Base-by-base conservation (phyloP, 129 eudicot genomes). In the Erigeron canadensis region DNA sequence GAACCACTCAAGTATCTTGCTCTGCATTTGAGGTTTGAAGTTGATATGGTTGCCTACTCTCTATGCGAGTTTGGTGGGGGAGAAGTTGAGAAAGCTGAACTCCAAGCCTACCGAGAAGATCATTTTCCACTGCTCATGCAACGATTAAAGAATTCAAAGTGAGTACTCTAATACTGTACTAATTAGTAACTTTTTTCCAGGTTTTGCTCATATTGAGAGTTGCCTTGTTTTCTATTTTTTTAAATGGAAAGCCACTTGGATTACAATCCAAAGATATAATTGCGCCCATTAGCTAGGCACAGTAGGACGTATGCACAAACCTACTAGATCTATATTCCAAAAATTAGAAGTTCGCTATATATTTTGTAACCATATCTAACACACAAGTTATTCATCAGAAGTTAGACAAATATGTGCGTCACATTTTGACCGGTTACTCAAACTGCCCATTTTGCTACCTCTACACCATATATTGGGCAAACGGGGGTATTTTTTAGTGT, bases 21-120 rank as follows among this genome's bases (percentile, higher is more conserved):
- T 63, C 73, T 94, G 82, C 99, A 90, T 71, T 75, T 94, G 77
- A 84, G 99, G 42, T 90, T 94, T 66, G 99, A 94, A 86, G 85
- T 90, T 13, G 99, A 94, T 67, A 94, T 94, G 97, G 97, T 94
- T 53, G 97, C 97, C 1, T 90, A 94, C 80, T 94, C 99, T 50
- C 73, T 83, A 47, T 94, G 99, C 69, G 91, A 89, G 39, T 94
- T 94, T 71, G 99, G 97, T 54, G 97, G 97, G 37, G 99, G 99
- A 54, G 63, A 84, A 79, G 44, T 67, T 22, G 99, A 94, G 71
- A 81, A 59, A 66, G 72, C 57, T 2, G 91, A 94, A 74, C 95
- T 94, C 42, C 94, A 86, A 83, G 83, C 87, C 65, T 94, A 94
- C 59, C 81, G 99, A 61, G 91, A 90, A 84, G 67, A 61, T 62